Evolutionary conservation across 2,329 filamentous ascomycete species (phyloP), one percentile per base, ranked within the genome.

Genomic region (Clonostachys solani): DNA sequence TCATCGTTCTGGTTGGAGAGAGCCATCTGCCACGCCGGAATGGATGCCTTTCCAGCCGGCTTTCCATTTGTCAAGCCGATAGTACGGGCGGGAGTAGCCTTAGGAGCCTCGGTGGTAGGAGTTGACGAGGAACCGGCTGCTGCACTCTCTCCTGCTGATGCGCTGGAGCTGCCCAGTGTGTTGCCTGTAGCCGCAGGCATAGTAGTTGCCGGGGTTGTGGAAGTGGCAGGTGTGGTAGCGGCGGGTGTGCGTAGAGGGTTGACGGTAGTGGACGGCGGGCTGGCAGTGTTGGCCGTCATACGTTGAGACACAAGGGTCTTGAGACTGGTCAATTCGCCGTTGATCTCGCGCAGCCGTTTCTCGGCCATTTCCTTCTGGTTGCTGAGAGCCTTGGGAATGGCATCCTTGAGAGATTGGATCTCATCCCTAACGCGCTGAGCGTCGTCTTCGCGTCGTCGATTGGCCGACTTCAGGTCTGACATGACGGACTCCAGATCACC

Each of bases 281-380:
- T 49, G 6, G 58, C 43, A 18, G 59, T 51, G 47, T 50, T 51
- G 12, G 69, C 58, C 46, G 67, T 73, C 76, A 85, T 78, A 50
- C 83, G 71, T 64, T 84, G 81, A 40, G 76, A 72, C 58, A 99
- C 82, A 46, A 99, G 75, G 3, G 89, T 88, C 78, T 96, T 97
- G 58, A 99, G 73, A 63, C 92, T 96, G 73, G 88, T 90, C 58
- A 99, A 76, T 68, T 99, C 94, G 7, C 77, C 80, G 55, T 89
- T 88, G 54, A 99, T 81, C 58, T 97, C 94, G 65, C 84, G 87
- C 49, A 99, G 72, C 43, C 91, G 80, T 54, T 75, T 80, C 61
- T 97, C 92, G 23, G 88, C 89, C 46, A 83, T 77, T 51, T 92
- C 88, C 68, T 92, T 92, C 61, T 96, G 90, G 46, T 86, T 87